Evolutionary conservation across 345 rosid species (phyloP).

Genomic region (Erodium maritimum): DNA sequence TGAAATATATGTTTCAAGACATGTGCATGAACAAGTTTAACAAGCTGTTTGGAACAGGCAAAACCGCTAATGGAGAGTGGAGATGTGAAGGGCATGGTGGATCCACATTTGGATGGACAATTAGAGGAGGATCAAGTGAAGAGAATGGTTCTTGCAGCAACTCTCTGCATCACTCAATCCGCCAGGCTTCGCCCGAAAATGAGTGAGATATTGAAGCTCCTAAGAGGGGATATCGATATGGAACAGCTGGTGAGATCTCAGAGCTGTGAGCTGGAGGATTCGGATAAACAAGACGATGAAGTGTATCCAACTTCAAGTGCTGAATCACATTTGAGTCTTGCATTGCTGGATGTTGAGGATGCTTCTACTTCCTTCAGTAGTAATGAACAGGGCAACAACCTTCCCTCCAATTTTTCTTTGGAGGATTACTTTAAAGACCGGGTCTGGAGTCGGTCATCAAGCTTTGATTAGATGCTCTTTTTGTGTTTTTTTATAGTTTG

Average conservation of each 20-base stretch:
- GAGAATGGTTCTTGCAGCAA: conserved; percentile 68
- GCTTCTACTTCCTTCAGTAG: conserved; percentile 58
- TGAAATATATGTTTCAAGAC: background rate
- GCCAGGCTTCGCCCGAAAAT: conserved; percentile 74
- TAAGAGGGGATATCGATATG: conserved; percentile 36
- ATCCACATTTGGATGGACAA: conserved; percentile 40
- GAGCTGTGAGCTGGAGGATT: conserved; percentile 12
- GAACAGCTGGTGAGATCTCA: conserved; percentile 16
- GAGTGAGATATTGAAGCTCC: conserved; percentile 50
- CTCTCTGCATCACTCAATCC: conserved; percentile 53
- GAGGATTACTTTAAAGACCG: conserved; percentile 48
- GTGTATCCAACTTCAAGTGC: conserved; percentile 62
- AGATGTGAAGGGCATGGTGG: conserved; percentile 42
- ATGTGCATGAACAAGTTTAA: background rate
- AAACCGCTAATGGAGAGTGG: conserved; percentile 52
- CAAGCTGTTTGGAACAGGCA: conserved; percentile 42
- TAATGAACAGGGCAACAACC: conserved; percentile 37
- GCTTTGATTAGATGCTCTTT: conserved; percentile 29
- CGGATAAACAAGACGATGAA: conserved; percentile 56
- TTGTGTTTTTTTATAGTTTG: background rate
- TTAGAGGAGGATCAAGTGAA: conserved; percentile 51
- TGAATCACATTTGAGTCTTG: conserved; percentile 49
- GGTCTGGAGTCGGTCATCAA: conserved; percentile 48
- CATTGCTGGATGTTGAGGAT: conserved; percentile 59
- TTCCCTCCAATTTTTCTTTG: conserved; percentile 10